These are phyloP conservation scores for Vitis amurensis DNA, from an alignment of 164 flowering plant genomes.

Conservation along the genomic window DNA sequence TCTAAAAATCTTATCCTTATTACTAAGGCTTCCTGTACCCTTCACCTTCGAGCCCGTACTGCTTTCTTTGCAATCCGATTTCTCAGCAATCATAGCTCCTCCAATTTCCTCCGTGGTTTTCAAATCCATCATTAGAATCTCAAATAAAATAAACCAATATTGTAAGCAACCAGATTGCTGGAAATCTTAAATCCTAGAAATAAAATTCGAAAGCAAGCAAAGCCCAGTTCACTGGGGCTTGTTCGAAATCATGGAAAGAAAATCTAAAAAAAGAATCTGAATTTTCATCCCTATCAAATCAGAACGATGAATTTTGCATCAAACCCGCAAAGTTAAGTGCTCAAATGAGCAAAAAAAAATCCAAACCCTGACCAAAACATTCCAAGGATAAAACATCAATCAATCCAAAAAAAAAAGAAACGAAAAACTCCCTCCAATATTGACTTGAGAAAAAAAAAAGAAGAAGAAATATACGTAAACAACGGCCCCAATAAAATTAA, in stretches of 20 bases:
- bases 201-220: not conserved
- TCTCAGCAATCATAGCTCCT: conserved; percentile 10
- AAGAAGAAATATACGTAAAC: not conserved
- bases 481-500: not conserved
- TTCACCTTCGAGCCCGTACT: conserved; percentile 29
- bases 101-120: conserved; percentile 23
- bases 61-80: conserved; percentile 16
- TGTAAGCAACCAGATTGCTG: too few species aligned
- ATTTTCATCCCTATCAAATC: too few species aligned
- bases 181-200: not conserved
- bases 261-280: too few species aligned
- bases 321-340: too few species aligned
- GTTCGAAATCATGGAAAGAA: too few species aligned
- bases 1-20: conserved; percentile 61
- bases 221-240: not conserved
- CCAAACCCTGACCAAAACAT: too few species aligned
- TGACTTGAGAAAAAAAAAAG: too few species aligned
- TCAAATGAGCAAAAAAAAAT: too few species aligned
- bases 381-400: too few species aligned
- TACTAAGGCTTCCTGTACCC: conserved; percentile 45
- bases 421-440: too few species aligned
- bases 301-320: too few species aligned
- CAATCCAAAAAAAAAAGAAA: too few species aligned
- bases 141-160: not conserved
- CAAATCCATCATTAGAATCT: conserved; percentile 30